Evolutionary conservation across 192 early-diverging fungal species (phyloP).

Genomic region (Podila minutissima): DNA sequence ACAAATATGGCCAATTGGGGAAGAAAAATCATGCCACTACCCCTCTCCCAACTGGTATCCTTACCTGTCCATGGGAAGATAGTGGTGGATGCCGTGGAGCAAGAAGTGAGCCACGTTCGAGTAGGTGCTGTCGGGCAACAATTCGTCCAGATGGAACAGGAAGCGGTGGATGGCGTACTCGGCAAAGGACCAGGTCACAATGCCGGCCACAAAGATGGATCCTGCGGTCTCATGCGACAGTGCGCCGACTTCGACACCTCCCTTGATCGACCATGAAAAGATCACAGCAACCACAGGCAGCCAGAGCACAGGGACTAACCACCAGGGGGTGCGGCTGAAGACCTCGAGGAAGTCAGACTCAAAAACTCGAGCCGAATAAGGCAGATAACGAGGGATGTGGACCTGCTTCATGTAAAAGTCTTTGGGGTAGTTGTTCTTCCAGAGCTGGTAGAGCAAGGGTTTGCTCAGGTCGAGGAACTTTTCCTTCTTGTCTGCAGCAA

Average conservation of each 20-base stretch:
- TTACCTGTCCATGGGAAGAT: constrained; percentile 92
- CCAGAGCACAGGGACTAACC: constrained; percentile 86
- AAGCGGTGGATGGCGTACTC: constrained; percentile 93
- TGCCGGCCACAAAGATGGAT: constrained; percentile 67
- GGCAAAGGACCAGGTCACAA: constrained; percentile 82
- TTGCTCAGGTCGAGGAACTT: constrained; percentile 83
- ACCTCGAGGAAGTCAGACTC: constrained; percentile 78
- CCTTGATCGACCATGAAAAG: constrained; percentile 53
- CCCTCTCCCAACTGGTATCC: neutral
- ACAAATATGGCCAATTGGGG: neutral
- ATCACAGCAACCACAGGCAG: constrained; percentile 66
- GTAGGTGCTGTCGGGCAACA: constrained; percentile 80
- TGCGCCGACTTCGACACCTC: constrained; percentile 33
- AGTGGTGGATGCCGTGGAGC: constrained; percentile 95
- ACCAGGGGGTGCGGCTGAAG: constrained; percentile 90
- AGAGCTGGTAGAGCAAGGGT: constrained; percentile 86
- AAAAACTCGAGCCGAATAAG: constrained; percentile 84
- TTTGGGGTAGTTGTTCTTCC: constrained; percentile 72
- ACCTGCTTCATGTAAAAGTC: constrained; percentile 88
- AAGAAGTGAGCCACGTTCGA: constrained; percentile 84
- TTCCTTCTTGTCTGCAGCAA: constrained; percentile 41
- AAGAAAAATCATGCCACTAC: constrained; percentile 18
- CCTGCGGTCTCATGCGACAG: constrained; percentile 49
- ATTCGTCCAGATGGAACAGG: constrained; percentile 88
- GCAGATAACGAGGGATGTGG: constrained; percentile 83